Conservation (phyloP, 768 basidiomycete genomes). For the Pleurotus sapidus region DNA sequence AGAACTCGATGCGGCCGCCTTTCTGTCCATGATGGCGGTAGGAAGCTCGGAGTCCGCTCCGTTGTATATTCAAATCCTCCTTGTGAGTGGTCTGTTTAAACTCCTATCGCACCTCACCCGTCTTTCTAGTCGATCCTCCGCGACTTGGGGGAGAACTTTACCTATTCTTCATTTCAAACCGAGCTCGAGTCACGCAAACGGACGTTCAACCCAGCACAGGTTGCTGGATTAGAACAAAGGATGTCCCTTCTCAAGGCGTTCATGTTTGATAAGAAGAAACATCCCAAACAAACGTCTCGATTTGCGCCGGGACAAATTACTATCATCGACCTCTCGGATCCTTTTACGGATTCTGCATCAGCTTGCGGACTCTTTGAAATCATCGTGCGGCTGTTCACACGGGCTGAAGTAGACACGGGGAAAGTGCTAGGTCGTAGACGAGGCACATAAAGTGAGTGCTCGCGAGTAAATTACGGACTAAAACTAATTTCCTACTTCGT, state of each 20-base stretch:
- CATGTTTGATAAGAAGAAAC: slow-evolving; percentile 28
- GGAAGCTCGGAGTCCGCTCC: slow-evolving; percentile 60
- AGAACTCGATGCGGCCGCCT: slow-evolving; percentile 67
- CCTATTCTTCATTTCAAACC: slow-evolving; percentile 45
- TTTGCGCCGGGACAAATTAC: slow-evolving; percentile 60
- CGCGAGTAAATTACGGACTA: neutral
- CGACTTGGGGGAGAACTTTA: slow-evolving; percentile 58
- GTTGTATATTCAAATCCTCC: slow-evolving; percentile 63
- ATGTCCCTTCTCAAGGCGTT: slow-evolving; percentile 61
- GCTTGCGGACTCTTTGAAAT: slow-evolving; percentile 76
- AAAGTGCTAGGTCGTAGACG: slow-evolving; percentile 73
- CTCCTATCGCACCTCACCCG: neutral
- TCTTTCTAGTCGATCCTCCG: slow-evolving; percentile 51
- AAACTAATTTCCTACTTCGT: slow-evolving; percentile 3
- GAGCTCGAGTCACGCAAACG: slow-evolving; percentile 43
- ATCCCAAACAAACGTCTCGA: slow-evolving; percentile 20
- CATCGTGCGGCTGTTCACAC: slow-evolving; percentile 59
- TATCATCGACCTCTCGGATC: slow-evolving; percentile 70
- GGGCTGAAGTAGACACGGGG: slow-evolving; percentile 56
- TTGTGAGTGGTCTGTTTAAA: too few species aligned
- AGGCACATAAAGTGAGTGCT: slow-evolving; percentile 63
- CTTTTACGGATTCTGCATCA: slow-evolving; percentile 64
- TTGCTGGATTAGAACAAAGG: slow-evolving; percentile 57
- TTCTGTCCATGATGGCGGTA: slow-evolving; percentile 74
- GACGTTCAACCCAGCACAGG: slow-evolving; percentile 56